Evolutionary conservation across 2,329 filamentous ascomycete species (phyloP).

Genomic region (Acrodontium crateriforme): DNA sequence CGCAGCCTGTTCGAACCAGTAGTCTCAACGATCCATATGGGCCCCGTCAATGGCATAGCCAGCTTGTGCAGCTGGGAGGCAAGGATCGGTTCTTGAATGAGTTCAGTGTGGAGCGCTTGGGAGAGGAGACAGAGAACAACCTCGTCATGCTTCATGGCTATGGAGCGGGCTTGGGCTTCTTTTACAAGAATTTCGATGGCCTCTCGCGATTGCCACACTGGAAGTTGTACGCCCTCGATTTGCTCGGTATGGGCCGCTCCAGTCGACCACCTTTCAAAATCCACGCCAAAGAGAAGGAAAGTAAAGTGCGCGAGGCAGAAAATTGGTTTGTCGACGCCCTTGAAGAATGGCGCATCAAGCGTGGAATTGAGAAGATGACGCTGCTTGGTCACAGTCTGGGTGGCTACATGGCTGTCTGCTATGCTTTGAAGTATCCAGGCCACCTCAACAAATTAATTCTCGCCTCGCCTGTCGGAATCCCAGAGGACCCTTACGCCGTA

Average conservation of each 20-base stretch:
- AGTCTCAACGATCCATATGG: slow-evolving; percentile 60
- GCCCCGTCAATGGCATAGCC: slow-evolving; percentile 70
- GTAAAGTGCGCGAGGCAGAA: slow-evolving; percentile 78
- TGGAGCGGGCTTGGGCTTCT: slow-evolving; percentile 89
- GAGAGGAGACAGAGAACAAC: slow-evolving; percentile 67
- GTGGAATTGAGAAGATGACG: slow-evolving; percentile 85
- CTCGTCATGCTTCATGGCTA: slow-evolving; percentile 96
- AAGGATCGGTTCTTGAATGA: slow-evolving; percentile 85
- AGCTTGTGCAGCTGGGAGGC: slow-evolving; percentile 70
- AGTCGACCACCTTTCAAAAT: slow-evolving; percentile 73
- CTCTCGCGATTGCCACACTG: slow-evolving; percentile 66
- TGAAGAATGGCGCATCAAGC: slow-evolving; percentile 85
- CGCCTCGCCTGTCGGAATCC: slow-evolving; percentile 85
- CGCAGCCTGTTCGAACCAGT: slow-evolving; percentile 31
- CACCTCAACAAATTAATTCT: slow-evolving; percentile 91
- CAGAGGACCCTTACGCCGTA: slow-evolving; percentile 84
- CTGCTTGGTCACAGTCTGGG: slow-evolving; percentile 86
- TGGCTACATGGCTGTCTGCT: slow-evolving; percentile 88
- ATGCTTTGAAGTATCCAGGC: slow-evolving; percentile 91
- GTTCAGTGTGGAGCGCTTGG: slow-evolving; percentile 74
- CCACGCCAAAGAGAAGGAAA: slow-evolving; percentile 63
- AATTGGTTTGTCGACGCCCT: slow-evolving; percentile 92
- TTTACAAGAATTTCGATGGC: slow-evolving; percentile 94
- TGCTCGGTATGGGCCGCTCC: slow-evolving; percentile 89
- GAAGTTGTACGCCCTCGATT: slow-evolving; percentile 85